Percentiles rank a stretch among this genome's conserved stretches.
These are phyloP conservation scores for Aspergillus asperescens DNA, from an alignment of 495 filamentous ascomycete species.

Conservation along the genomic window DNA sequence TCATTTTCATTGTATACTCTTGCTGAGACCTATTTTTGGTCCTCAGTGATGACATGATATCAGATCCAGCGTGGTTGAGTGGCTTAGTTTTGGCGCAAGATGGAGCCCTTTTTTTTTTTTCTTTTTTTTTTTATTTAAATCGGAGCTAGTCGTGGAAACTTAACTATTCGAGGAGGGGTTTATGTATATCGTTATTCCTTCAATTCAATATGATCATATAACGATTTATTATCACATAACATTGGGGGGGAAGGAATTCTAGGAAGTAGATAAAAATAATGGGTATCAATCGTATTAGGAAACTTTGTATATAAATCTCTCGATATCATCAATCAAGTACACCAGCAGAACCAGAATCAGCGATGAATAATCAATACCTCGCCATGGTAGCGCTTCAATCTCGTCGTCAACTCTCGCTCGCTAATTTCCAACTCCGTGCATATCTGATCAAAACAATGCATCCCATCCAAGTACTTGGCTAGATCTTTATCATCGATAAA, in stretches of 20 bases:
- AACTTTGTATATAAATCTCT: conserved; percentile 15
- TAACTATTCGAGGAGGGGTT: not conserved
- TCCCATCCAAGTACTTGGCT: conserved; percentile 69
- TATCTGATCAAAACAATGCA: conserved; percentile 84
- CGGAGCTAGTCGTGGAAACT: conserved; percentile 4
- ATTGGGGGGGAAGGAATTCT: too few relatives aligned
- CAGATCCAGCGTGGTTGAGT: not conserved
- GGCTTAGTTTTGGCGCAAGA: conserved; percentile 4
- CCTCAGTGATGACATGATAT: not conserved
- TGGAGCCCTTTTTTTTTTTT: conserved; percentile 4
- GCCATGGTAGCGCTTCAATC: conserved; percentile 45
- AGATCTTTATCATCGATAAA: conserved; percentile 44
- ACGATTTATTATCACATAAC: not conserved
- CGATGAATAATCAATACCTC: conserved; percentile 54
- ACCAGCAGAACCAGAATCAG: too few relatives aligned
- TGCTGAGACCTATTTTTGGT: too few relatives aligned
- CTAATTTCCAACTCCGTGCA: conserved; percentile 67
- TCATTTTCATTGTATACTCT: not conserved
- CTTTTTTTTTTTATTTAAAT: not conserved
- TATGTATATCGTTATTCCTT: not conserved
- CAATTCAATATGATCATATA: not conserved
- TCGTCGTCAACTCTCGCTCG: conserved; percentile 48
- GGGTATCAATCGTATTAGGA: not conserved
- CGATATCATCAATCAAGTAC: not conserved
- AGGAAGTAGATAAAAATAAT: too few relatives aligned